These are phyloP conservation scores for Penicillium antarcticum DNA, from an alignment of 495 filamentous ascomycete species.

Conservation along the genomic window DNA sequence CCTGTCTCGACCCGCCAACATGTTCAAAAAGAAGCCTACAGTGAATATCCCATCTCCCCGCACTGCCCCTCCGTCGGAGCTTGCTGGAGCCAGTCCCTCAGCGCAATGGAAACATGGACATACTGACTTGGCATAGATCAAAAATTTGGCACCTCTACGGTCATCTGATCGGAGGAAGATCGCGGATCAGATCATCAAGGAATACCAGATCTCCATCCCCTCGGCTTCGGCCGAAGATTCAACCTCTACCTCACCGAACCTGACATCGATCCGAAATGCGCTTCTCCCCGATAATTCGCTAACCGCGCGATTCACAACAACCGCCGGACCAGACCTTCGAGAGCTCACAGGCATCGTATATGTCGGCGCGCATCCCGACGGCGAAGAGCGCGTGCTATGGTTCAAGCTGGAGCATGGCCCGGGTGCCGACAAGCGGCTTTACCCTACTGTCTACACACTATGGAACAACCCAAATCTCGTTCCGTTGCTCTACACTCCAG, in stretches of 20 bases:
- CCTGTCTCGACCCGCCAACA: conserved; percentile 21
- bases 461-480: conserved; percentile 63
- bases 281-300: conserved; percentile 63
- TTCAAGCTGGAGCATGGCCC: conserved; percentile 61
- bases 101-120: not conserved
- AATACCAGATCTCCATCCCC: conserved; percentile 53
- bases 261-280: conserved; percentile 56
- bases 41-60: conserved; percentile 39
- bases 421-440: conserved; percentile 46
- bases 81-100: not conserved
- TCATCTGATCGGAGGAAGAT: conserved; percentile 70
- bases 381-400: conserved; percentile 68
- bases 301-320: conserved; percentile 68
- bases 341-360: conserved; percentile 65
- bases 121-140: conserved; percentile 48
- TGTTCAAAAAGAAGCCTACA: conserved; percentile 82
- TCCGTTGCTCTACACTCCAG: conserved; percentile 61
- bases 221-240: conserved; percentile 27
- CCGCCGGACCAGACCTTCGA: conserved; percentile 61
- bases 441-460: conserved; percentile 68
- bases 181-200: conserved; percentile 66
- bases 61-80: conserved; percentile 22
- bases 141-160: conserved; percentile 63
- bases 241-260: conserved; percentile 33
- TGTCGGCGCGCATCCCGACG: conserved; percentile 53